Percentiles rank a stretch among this genome's conserved stretches.
Evolutionary conservation across 1,139 yeast genomes (phyloP).

Genomic region (Diutina pseudorugosa): DNA sequence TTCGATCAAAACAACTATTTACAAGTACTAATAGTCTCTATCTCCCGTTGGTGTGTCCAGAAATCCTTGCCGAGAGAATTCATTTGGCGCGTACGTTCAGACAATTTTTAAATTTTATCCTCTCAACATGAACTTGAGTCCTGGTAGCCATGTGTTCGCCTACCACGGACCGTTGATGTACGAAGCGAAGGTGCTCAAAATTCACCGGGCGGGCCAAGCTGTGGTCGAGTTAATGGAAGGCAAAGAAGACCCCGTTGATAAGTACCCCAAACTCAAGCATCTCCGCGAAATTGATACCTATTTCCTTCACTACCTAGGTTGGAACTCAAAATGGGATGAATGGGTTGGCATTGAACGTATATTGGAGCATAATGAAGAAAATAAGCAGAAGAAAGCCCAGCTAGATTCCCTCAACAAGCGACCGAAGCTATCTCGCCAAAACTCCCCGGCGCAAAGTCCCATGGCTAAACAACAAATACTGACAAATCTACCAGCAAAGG

Average conservation of each 20-base stretch:
- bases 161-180: slow-evolving; percentile 87
- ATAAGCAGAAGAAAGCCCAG: slow-evolving; percentile 11
- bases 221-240: slow-evolving; percentile 32
- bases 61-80: not conserved
- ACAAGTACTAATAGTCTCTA: no score
- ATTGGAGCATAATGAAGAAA: slow-evolving; percentile 58
- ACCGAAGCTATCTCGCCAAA: not conserved
- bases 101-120: not conserved
- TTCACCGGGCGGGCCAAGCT: slow-evolving; percentile 41
- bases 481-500: not conserved
- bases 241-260: slow-evolving; percentile 13
- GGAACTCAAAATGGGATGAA: slow-evolving; percentile 96
- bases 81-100: not conserved
- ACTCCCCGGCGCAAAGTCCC: not conserved
- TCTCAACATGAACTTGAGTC: slow-evolving; percentile 6
- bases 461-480: not conserved
- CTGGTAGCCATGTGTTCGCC: slow-evolving; percentile 53
- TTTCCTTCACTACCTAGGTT: slow-evolving; percentile 83
- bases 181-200: slow-evolving; percentile 69
- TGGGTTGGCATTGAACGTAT: slow-evolving; percentile 75
- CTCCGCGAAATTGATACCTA: slow-evolving; percentile 33
- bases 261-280: slow-evolving; percentile 10
- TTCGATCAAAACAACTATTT: not conserved
- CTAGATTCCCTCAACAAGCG: not conserved
- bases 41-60: not conserved